Percentiles rank a stretch among this genome's conserved stretches.
These are phyloP conservation scores for Fusarium mangiferae DNA, from an alignment of 2,329 filamentous ascomycete genomes.

Conservation along the genomic window DNA sequence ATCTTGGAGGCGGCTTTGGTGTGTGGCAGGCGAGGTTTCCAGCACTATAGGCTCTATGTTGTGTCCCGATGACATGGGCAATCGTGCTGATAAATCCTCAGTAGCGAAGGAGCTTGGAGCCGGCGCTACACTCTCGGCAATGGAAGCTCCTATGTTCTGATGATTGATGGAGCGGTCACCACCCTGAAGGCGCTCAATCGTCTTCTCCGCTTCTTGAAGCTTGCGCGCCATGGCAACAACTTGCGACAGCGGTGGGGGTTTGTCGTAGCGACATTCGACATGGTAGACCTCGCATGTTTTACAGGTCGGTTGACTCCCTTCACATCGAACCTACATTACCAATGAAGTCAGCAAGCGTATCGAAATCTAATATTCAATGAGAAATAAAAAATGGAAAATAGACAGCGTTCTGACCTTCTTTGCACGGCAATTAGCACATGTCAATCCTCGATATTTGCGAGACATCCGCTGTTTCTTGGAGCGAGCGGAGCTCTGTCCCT, in stretches of 20 bases:
- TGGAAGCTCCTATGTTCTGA: not conserved
- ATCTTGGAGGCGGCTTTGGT: not conserved
- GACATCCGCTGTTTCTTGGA: constrained; percentile 1
- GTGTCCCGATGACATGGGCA: not conserved
- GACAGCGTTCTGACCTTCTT: not conserved
- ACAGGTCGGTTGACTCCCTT: constrained; percentile 5
- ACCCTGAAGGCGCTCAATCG: not conserved
- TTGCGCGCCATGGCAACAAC: constrained; percentile 3
- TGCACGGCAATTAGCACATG: not conserved
- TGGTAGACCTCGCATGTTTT: constrained; percentile 13
- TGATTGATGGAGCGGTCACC: not conserved
- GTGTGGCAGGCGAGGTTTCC: not conserved
- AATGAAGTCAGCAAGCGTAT: not conserved
- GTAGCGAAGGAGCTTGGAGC: not conserved
- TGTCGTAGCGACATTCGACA: constrained; percentile 5
- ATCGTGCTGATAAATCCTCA: not conserved
- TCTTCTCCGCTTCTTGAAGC: not conserved
- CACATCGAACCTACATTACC: not conserved
- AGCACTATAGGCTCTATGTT: not conserved
- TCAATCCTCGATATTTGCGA: constrained; percentile 3
- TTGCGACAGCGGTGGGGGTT: not conserved
- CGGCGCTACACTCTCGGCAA: not conserved
- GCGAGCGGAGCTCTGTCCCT: not conserved
- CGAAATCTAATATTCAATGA: fast-evolving
- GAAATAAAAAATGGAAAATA: not conserved